Evolutionary conservation across 78 protist species (phyloP).

Genomic region (Dictyostelium firmibasis): DNA sequence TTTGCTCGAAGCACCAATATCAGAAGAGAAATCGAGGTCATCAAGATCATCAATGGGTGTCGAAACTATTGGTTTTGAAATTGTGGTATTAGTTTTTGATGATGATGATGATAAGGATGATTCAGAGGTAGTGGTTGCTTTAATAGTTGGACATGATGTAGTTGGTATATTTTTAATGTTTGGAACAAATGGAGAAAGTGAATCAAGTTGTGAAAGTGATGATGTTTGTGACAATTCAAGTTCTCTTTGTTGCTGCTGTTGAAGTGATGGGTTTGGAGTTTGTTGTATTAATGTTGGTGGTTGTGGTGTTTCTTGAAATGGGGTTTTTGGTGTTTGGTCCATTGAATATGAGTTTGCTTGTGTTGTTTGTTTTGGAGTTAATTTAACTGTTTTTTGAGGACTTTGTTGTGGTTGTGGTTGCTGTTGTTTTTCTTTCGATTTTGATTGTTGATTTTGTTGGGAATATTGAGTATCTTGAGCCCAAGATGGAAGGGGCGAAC

Average conservation of each 20-base stretch:
- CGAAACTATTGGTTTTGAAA: not conserved
- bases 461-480: not conserved
- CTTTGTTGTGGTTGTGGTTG: not conserved
- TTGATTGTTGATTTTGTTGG: not conserved
- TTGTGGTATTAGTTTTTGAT: not conserved
- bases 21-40: not conserved
- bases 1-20: not conserved
- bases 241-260: not conserved
- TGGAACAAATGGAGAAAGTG: not conserved
- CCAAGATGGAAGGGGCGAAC: not conserved
- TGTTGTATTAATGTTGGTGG: not conserved
- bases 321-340: not conserved
- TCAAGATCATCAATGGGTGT: not conserved
- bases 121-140: not conserved
- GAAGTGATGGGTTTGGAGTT: not conserved
- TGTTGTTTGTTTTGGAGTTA: not conserved
- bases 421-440: not conserved
- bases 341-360: not conserved
- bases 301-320: not conserved
- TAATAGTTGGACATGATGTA: not conserved
- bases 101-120: not conserved
- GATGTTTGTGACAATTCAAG: not conserved
- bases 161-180: not conserved
- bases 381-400: not conserved
- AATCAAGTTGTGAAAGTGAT: not conserved